Conservation (phyloP, 2,329 filamentous ascomycete species). For the Exophiala aquamarina region DNA sequence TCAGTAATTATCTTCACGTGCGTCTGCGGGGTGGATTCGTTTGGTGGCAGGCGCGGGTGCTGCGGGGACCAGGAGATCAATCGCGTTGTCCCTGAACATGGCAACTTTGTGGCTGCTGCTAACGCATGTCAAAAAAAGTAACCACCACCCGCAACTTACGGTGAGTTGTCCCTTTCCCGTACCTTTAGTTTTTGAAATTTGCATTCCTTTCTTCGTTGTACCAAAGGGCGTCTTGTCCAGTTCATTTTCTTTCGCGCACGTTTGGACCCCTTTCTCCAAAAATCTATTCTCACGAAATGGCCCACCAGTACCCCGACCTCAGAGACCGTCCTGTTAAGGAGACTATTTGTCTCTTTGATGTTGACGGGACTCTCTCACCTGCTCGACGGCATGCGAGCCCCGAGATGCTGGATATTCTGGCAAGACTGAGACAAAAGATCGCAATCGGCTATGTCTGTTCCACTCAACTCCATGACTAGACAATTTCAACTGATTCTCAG, state of each 20-base stretch:
- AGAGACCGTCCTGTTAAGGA: constrained; percentile 83
- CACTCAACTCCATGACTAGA: not conserved
- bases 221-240: not conserved
- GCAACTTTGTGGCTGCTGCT: not conserved
- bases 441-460: constrained; percentile 72
- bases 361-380: constrained; percentile 86
- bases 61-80: not conserved
- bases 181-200: not conserved
- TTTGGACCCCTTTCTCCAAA: not conserved
- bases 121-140: not conserved
- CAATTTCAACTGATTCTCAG: constrained; percentile 3
- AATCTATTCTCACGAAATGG: constrained; percentile 11
- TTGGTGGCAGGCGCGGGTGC: not conserved
- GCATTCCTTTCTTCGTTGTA: not conserved
- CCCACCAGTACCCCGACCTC: constrained; percentile 66
- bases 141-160: not conserved
- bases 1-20: constrained; percentile 1
- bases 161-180: not conserved
- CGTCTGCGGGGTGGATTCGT: not conserved
- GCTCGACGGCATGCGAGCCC: constrained; percentile 74
- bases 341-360: constrained; percentile 94
- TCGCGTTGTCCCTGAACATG: constrained; percentile 3
- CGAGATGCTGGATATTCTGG: constrained; percentile 81
- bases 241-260: not conserved
- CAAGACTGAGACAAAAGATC: constrained; percentile 77